Evolutionary conservation across 306 rosid genomes (phyloP).

Genomic region (Glycine soja): DNA sequence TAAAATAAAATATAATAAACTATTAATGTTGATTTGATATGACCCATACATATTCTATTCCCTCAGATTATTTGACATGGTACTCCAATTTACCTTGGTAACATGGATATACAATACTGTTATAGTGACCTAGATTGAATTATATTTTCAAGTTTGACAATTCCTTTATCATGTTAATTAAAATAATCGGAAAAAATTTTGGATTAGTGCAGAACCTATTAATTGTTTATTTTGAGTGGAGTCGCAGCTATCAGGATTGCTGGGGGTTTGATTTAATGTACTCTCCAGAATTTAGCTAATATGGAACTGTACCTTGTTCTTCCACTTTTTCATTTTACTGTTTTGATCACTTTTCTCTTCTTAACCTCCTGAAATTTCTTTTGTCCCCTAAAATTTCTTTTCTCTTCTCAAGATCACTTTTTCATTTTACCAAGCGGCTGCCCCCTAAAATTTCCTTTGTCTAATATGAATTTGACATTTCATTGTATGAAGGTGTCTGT

Average conservation of each 20-base stretch:
- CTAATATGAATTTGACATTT: conserved; percentile 31
- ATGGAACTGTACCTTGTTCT: conserved; percentile 23
- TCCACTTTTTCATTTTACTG: conserved; percentile 24
- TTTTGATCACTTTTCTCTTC: conserved; percentile 11
- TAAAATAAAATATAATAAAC: not conserved
- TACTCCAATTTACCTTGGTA: conserved; percentile 4
- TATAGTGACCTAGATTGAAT: conserved; percentile 7
- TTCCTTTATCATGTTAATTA: conserved; percentile 8
- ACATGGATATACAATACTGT: not conserved
- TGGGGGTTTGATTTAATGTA: not conserved
- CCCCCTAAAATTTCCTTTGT: not conserved
- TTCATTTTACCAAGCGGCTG: too few species aligned
- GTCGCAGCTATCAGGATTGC: not conserved
- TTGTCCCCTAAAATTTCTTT: not conserved
- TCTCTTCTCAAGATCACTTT: not conserved
- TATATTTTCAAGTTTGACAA: conserved; percentile 5
- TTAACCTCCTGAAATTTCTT: conserved; percentile 12
- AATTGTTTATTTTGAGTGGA: conserved; percentile 18
- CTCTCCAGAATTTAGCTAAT: conserved; percentile 3
- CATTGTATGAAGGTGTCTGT: conserved; percentile 75
- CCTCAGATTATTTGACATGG: not conserved
- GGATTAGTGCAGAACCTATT: conserved; percentile 8
- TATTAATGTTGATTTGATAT: not conserved
- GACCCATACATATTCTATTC: not conserved
- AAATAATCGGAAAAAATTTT: not conserved